These are phyloP conservation scores for Cynanchum wilfordii DNA, from an alignment of 257 asterid species.

Conservation along the genomic window DNA sequence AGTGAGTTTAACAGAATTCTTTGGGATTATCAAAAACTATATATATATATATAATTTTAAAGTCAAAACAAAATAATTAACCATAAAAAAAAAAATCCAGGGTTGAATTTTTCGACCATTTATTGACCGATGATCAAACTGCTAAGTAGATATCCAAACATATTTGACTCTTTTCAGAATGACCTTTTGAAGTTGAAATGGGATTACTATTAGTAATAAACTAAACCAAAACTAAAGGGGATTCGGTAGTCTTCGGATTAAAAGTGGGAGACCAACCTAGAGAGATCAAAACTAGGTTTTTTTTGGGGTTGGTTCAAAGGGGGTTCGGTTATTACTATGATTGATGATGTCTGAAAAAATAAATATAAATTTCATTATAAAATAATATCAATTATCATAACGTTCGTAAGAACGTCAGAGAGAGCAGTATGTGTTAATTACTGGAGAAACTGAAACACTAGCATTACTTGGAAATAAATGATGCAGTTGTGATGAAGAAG, in stretches of 20 bases:
- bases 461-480: not conserved
- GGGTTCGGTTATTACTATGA: conserved; percentile 22
- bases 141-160: conserved; percentile 8
- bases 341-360: conserved; percentile 1
- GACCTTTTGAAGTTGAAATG: not conserved
- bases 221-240: not conserved
- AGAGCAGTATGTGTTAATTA: not conserved
- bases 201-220: not conserved
- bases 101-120: not conserved
- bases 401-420: not conserved
- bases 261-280: conserved; percentile 41
- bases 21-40: conserved; percentile 3
- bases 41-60: not conserved
- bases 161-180: conserved; percentile 7
- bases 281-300: conserved; percentile 4
- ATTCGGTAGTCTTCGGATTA: conserved; percentile 33
- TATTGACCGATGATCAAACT: conserved; percentile 21
- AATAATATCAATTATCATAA: not conserved
- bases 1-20: conserved; percentile 41
- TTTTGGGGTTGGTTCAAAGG: conserved; percentile 23
- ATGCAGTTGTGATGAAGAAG: not conserved
- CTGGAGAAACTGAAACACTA: not conserved
- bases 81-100: not conserved
- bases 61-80: not conserved
- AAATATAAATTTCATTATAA: not conserved